Evolutionary conservation across 768 basidiomycete species (phyloP).

Genomic region (Mrakia frigida): DNA sequence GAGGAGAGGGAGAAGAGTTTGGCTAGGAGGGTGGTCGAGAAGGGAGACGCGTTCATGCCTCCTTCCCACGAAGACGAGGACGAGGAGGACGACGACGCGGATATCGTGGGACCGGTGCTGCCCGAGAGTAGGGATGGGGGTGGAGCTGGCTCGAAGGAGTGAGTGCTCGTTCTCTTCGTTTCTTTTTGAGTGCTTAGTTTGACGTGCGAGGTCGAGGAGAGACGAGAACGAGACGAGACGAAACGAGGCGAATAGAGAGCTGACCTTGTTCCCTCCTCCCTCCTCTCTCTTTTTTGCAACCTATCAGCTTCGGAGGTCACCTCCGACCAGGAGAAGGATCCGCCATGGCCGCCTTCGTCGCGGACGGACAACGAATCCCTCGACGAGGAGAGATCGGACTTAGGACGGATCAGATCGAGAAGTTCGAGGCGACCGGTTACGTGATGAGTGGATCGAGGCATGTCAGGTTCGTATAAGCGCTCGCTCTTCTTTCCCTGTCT

Average conservation of each 20-base stretch:
- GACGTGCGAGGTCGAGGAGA: neutral
- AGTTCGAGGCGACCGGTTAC: slow-evolving; percentile 84
- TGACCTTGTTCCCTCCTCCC: neutral
- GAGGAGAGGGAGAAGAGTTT: slow-evolving; percentile 38
- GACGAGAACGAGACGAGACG: neutral
- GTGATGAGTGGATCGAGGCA: slow-evolving; percentile 97
- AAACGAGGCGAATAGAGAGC: neutral
- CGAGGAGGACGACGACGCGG: slow-evolving; percentile 54
- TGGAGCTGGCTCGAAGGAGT: slow-evolving; percentile 60
- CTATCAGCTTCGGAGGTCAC: slow-evolving; percentile 66
- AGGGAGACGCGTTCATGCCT: slow-evolving; percentile 33
- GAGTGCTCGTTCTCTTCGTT: slow-evolving; percentile 39
- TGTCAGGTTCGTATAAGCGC: slow-evolving; percentile 47
- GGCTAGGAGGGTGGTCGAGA: slow-evolving; percentile 28
- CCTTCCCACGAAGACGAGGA: slow-evolving; percentile 39
- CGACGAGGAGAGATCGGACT: slow-evolving; percentile 98
- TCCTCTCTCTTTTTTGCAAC: neutral
- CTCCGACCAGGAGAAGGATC: slow-evolving; percentile 90
- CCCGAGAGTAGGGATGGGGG: slow-evolving; percentile 60
- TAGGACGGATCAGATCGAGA: slow-evolving; percentile 76
- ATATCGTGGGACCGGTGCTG: slow-evolving; percentile 57
- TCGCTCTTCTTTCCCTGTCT: neutral
- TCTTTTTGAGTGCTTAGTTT: neutral
- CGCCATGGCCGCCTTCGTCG: slow-evolving; percentile 94
- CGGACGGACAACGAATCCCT: slow-evolving; percentile 84